Evolutionary conservation across 257 asterid species (phyloP).

Genomic region (Ligustrum vulgare): DNA sequence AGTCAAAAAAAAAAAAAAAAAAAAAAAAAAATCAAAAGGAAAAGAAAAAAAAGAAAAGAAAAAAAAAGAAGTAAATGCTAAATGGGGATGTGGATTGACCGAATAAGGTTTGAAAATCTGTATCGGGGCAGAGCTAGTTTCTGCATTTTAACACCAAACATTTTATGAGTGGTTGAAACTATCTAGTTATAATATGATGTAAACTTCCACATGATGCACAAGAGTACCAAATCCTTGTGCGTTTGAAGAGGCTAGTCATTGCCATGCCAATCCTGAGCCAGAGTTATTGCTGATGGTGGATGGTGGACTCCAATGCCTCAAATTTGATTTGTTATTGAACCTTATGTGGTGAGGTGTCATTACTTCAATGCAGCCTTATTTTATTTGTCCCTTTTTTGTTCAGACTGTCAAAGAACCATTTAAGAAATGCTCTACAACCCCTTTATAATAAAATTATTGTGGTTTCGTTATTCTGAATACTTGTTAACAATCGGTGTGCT

Average conservation of each 20-base stretch:
- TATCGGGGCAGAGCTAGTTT: slow-evolving; percentile 15
- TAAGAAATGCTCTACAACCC: slow-evolving; percentile 16
- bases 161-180: slow-evolving; percentile 26
- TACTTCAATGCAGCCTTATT: slow-evolving; percentile 48
- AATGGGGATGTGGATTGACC: slow-evolving; percentile 12
- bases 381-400: slow-evolving; percentile 36
- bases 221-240: slow-evolving; percentile 37
- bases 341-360: slow-evolving; percentile 69
- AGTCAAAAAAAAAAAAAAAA: background rate
- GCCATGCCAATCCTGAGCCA: slow-evolving; percentile 40
- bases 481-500: background rate
- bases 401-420: slow-evolving; percentile 26
- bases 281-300: slow-evolving; percentile 51
- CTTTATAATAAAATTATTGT: background rate
- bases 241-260: slow-evolving; percentile 39
- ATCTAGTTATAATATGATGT: slow-evolving; percentile 24
- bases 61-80: slow-evolving; percentile 1
- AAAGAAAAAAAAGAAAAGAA: too few species aligned
- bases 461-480: background rate
- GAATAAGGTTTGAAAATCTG: background rate
- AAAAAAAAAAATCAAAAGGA: slow-evolving; percentile 3
- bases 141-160: slow-evolving; percentile 12
- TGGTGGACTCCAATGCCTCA: slow-evolving; percentile 45
- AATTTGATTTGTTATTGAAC: slow-evolving; percentile 50
- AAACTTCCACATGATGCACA: slow-evolving; percentile 33